phyloP scores from a whole-genome alignment of 225 moss, liverwort and hornwort species.

The Takakia lepidozioides region DNA sequence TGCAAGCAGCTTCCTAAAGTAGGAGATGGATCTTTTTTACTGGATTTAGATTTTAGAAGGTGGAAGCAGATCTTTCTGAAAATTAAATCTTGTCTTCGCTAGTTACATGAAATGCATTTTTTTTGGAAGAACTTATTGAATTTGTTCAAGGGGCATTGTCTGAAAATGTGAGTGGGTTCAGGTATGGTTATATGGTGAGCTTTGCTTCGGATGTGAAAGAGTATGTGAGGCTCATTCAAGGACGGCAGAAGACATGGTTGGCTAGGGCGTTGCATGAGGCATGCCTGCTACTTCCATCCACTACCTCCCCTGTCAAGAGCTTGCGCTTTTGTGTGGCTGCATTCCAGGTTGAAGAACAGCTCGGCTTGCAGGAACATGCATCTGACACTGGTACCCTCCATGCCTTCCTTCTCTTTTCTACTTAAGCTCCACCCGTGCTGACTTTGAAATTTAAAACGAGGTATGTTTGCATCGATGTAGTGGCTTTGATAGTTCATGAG shows the following conservation, averaged over 20 bases:
- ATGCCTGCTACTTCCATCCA: constrained; percentile 25
- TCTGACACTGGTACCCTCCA: constrained; percentile 44
- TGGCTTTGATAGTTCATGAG: no score
- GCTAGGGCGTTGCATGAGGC: constrained; percentile 49
- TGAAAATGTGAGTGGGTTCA: constrained; percentile 27
- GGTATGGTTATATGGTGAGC: constrained; percentile 91
- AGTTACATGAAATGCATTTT: no score
- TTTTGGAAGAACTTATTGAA: no score
- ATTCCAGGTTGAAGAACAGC: constrained; percentile 77
- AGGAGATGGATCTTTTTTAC: no score
- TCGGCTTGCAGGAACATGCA: constrained; percentile 43
- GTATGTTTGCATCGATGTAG: no score
- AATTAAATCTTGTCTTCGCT: no score
- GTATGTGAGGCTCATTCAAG: constrained; percentile 41
- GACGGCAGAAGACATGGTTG: constrained; percentile 41
- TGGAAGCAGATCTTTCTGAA: no score
- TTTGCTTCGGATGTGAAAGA: constrained; percentile 73
- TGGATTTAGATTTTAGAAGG: no score
- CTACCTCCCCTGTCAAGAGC: constrained; percentile 51
- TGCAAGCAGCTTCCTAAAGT: no score
- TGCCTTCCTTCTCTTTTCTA: background rate
- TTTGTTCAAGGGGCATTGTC: no score
- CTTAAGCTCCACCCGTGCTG: background rate
- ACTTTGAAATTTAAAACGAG: no score
- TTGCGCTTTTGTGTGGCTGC: constrained; percentile 59